Percentiles rank a stretch among this genome's conserved stretches.
phyloP scores from a whole-genome alignment of 1,284 basidiomycete genomes.

The Entoloma clypeatum region DNA sequence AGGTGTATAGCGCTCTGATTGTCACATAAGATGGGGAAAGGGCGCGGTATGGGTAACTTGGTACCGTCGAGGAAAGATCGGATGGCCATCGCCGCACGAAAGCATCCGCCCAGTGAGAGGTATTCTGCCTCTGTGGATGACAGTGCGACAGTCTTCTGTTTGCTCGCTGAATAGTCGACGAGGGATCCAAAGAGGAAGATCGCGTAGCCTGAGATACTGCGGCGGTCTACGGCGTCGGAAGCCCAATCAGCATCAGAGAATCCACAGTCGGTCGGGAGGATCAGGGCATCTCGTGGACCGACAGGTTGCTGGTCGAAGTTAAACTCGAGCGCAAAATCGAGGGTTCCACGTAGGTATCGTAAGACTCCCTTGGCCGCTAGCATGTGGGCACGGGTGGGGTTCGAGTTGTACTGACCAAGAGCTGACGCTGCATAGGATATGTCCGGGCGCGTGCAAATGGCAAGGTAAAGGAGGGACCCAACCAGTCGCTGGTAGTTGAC shows the following conservation, averaged over 20 bases:
- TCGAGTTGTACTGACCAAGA: slow-evolving; percentile 4
- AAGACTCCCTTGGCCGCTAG: slow-evolving; percentile 9
- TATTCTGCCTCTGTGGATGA: slow-evolving; percentile 45
- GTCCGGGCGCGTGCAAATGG: slow-evolving; percentile 4
- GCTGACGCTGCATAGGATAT: slow-evolving; percentile 6
- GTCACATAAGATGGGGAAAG: slow-evolving; percentile 22
- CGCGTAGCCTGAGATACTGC: slow-evolving; percentile 26
- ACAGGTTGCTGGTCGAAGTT: neutral
- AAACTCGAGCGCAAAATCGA: slow-evolving; percentile 5
- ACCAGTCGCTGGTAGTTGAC: slow-evolving; percentile 1
- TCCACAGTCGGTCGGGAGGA: slow-evolving; percentile 3
- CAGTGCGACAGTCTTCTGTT: slow-evolving; percentile 34
- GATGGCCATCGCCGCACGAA: slow-evolving; percentile 37
- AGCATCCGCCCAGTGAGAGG: slow-evolving; percentile 31
- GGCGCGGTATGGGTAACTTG: slow-evolving; percentile 4
- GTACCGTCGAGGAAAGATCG: slow-evolving; percentile 28
- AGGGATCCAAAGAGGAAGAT: slow-evolving; percentile 27
- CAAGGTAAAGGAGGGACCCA: slow-evolving; percentile 8
- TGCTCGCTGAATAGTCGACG: slow-evolving; percentile 35
- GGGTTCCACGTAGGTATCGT: slow-evolving; percentile 2
- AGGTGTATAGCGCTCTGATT: slow-evolving; percentile 21
- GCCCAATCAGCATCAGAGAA: slow-evolving; percentile 26
- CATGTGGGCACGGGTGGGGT: slow-evolving; percentile 7
- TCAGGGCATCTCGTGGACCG: neutral
- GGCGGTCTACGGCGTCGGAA: slow-evolving; percentile 16